Evolutionary conservation across 768 basidiomycete genomes (phyloP).

Genomic region (Hygrocybe punicea): DNA sequence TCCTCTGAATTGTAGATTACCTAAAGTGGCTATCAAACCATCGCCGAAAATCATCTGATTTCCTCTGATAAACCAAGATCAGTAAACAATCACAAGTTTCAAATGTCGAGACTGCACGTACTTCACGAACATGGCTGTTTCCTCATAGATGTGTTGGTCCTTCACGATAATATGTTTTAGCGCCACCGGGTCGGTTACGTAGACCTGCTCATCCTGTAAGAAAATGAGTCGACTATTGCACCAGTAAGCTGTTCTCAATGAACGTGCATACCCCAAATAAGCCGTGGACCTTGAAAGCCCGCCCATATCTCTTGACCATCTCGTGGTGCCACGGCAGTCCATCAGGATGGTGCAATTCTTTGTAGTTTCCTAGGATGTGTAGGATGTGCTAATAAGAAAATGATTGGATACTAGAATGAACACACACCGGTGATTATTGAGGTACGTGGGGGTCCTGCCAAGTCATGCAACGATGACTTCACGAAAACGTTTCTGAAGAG

Average conservation of each 20-base stretch:
- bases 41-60: slow-evolving; percentile 18
- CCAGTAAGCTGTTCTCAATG: background rate
- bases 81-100: background rate
- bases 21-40: slow-evolving; percentile 15
- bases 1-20: background rate
- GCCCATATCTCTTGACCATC: slow-evolving; percentile 4
- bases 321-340: background rate
- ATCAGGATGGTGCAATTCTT: background rate
- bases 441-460: background rate
- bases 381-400: background rate
- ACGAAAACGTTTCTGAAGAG: no score
- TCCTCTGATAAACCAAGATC: background rate
- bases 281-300: slow-evolving; percentile 12
- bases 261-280: slow-evolving; percentile 13
- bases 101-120: background rate
- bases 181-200: slow-evolving; percentile 35
- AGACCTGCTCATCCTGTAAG: slow-evolving; percentile 30
- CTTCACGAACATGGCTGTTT: slow-evolving; percentile 17
- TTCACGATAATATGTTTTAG: slow-evolving; percentile 37
- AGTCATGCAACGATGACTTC: background rate
- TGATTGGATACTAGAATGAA: background rate
- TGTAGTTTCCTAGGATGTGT: background rate
- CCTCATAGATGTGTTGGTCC: slow-evolving; percentile 37
- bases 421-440: background rate
- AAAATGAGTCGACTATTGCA: no score